Percentiles rank a stretch among this genome's conserved stretches.
Evolutionary conservation across 2,329 filamentous ascomycete species (phyloP).

Genomic region (Metarhizium humberi): DNA sequence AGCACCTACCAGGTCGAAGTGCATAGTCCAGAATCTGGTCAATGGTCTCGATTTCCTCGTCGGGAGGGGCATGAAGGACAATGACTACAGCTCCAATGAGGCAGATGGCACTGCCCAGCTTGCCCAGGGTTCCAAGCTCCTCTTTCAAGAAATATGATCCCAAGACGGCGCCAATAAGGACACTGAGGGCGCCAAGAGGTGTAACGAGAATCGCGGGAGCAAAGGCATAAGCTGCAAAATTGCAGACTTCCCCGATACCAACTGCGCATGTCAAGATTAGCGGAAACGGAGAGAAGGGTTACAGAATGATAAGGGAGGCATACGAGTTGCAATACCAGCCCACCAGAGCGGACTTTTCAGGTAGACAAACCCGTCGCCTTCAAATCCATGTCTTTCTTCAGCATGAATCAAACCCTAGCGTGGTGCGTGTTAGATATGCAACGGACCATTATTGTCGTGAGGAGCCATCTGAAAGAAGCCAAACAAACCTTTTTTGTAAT

Average conservation of each 20-base stretch:
- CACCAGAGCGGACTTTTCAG: conserved; percentile 95
- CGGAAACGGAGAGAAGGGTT: background rate
- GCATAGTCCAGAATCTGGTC: conserved; percentile 88
- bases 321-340: conserved; percentile 85
- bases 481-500: conserved; percentile 85
- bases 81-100: conserved; percentile 95
- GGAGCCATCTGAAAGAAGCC: background rate
- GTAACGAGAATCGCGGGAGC: conserved; percentile 98
- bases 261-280: conserved; percentile 41
- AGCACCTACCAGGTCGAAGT: conserved; percentile 66
- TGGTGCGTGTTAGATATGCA: background rate
- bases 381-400: conserved; percentile 85
- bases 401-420: conserved; percentile 77
- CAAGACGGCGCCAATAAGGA: conserved; percentile 88
- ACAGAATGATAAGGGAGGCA: conserved; percentile 20
- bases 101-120: conserved; percentile 92
- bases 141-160: conserved; percentile 93
- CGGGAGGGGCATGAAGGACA: conserved; percentile 90
- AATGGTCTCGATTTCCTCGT: conserved; percentile 83
- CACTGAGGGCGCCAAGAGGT: conserved; percentile 84
- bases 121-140: conserved; percentile 80
- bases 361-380: conserved; percentile 93
- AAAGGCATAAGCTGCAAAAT: conserved; percentile 97
- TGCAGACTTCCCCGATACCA: conserved; percentile 87
- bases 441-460: background rate